A percentile compares a stretch with the other conserved stretches of the same genome.
Evolutionary conservation across 2,329 filamentous ascomycete genomes (phyloP).

Genomic region (Eurotiales sp.): DNA sequence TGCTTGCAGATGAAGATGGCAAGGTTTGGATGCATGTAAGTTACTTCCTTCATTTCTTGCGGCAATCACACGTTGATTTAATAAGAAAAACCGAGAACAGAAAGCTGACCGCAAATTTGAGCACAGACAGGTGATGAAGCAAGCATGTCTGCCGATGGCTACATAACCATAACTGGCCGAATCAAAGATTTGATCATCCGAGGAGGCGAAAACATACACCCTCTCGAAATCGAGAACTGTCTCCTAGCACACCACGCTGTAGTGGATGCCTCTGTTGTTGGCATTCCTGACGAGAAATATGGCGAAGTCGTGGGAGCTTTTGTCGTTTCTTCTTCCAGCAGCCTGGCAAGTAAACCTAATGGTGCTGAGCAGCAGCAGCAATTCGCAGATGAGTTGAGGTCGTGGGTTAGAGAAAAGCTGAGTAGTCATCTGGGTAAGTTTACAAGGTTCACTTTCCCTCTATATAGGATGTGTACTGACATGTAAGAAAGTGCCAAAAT

Average conservation of each 20-base stretch:
- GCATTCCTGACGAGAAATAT: constrained; percentile 74
- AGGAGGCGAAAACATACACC: constrained; percentile 94
- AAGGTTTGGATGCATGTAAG: constrained; percentile 72
- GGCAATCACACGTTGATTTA: no score
- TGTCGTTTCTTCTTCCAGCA: constrained; percentile 54
- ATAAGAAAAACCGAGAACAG: neutral
- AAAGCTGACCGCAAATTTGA: constrained; percentile 2
- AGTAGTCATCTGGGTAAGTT: constrained; percentile 64
- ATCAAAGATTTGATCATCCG: constrained; percentile 96
- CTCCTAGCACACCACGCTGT: constrained; percentile 69
- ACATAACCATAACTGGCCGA: constrained; percentile 80
- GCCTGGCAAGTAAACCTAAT: constrained; percentile 18
- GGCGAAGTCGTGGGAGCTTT: constrained; percentile 88
- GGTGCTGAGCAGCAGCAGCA: constrained; percentile 31
- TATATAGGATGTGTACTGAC: neutral
- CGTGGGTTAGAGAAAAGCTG: constrained; percentile 68
- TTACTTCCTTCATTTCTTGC: constrained; percentile 3
- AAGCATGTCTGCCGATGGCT: constrained; percentile 75
- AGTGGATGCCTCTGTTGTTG: constrained; percentile 75
- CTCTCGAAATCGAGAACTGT: constrained; percentile 86
- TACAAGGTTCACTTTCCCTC: neutral
- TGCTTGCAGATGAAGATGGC: constrained; percentile 54
- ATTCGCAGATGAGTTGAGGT: constrained; percentile 57
- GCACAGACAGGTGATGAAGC: constrained; percentile 85
- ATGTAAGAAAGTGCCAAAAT: constrained; percentile 64